Evolutionary conservation across 1,284 basidiomycete genomes (phyloP), one percentile per base, ranked within the genome.

Genomic region (Ustilago lituana): DNA sequence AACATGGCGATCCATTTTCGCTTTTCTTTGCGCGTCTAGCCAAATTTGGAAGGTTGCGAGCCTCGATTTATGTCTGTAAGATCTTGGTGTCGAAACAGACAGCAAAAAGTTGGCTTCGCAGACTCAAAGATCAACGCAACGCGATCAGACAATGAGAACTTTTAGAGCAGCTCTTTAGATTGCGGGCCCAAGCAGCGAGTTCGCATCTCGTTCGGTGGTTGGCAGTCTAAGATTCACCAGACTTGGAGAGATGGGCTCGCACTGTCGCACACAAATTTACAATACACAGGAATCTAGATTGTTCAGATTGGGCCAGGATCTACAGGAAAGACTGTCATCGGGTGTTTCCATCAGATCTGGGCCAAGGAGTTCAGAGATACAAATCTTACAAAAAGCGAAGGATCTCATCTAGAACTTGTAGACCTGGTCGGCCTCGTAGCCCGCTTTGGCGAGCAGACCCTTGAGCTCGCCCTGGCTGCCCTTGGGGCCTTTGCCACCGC

Each of bases 381-480:
- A 37, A n/a, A 9, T 17, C 17, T 37, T 7, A 37, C n/a, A n/a
- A n/a, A 23, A 24, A 12, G 6, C 19, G 12, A 20, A 20, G n/a
- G n/a, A n/a, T n/a, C n/a, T 6, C 39, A 50, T 56, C 39, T 51
- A 76, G 60, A 78, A 78, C 62, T 78, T 76, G 69, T 71, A 76
- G 17, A 79, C 76, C 55, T 82, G 80, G 39, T 78, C 76, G 14
- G 76, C 58, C 51, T 74, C 54, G 72, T 75, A 82, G 23, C 80
- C 80, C 26, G 73, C 39, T 39, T 82, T 68, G 32, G 76, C 71
- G 24, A 82, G 73, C 24, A 76, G 39, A 44, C 78, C 78, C 58
- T 73, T 73, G 44, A 82, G 74, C 40, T 79, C 76, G 31, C 79
- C 80, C 66, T 81, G 80, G 37, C 63, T 65, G 24, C 72, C 73